A percentile compares a stretch with the other conserved stretches of the same genome.
Evolutionary conservation across 1,284 basidiomycete genomes (phyloP).

Genomic region (Irpex sp.): DNA sequence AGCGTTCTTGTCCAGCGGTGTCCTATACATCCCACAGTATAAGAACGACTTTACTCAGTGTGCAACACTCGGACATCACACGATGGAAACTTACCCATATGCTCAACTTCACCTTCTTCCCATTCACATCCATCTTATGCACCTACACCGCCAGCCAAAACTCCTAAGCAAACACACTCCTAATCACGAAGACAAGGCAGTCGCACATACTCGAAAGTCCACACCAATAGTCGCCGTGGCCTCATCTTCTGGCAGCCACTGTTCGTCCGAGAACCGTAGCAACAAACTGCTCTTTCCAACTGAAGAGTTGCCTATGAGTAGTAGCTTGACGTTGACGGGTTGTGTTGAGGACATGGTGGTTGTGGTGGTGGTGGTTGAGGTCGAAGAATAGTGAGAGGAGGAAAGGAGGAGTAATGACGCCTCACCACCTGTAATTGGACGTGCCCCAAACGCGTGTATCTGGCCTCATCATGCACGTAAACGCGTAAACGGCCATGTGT

Average conservation of each 20-base stretch:
- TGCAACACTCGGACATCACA: background rate
- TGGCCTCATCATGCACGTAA: background rate
- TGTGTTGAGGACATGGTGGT: constrained; percentile 15
- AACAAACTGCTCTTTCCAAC: constrained; percentile 92
- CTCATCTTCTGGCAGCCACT: constrained; percentile 94
- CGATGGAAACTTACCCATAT: constrained; percentile 60
- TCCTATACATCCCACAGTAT: constrained; percentile 49
- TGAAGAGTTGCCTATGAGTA: constrained; percentile 84
- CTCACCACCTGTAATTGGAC: background rate
- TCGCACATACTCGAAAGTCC: constrained; percentile 33
- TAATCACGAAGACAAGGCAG: background rate
- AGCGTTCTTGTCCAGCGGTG: constrained; percentile 88
- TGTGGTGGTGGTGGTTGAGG: background rate
- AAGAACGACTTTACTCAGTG: background rate
- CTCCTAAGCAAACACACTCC: constrained; percentile 5
- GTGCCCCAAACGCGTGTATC: background rate
- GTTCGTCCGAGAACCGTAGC: constrained; percentile 93
- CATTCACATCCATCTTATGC: constrained; percentile 79
- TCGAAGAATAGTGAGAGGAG: background rate
- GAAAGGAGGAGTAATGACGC: background rate
- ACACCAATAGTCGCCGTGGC: constrained; percentile 92
- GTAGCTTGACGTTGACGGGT: constrained; percentile 65
- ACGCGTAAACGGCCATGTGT: background rate
- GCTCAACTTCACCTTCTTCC: constrained; percentile 76
- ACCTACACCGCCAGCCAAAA: constrained; percentile 38